A percentile compares a stretch with the other conserved stretches of the same genome.
Evolutionary conservation across 805 yeast genomes (phyloP).

Genomic region (Suhomyces sp.): DNA sequence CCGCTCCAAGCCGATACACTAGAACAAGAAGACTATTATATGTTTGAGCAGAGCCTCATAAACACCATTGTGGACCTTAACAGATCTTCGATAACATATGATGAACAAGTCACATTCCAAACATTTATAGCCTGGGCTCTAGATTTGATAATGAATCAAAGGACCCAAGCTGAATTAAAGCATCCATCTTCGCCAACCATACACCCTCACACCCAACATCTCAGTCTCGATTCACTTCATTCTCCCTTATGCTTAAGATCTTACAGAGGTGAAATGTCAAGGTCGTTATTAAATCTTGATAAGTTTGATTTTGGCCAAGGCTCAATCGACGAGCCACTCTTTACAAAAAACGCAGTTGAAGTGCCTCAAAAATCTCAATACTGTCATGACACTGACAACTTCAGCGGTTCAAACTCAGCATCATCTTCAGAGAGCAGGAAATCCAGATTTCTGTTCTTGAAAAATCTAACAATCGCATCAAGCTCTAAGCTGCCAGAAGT

Average conservation of each 20-base stretch:
- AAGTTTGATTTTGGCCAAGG: neutral
- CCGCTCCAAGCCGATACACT: neutral
- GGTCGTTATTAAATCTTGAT: neutral
- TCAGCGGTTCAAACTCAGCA: neutral
- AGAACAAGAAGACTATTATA: neutral
- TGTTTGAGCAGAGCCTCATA: neutral
- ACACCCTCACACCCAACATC: neutral
- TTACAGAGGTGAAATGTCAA: neutral
- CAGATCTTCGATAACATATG: neutral
- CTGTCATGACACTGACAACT: neutral
- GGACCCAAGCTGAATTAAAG: neutral
- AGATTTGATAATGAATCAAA: neutral
- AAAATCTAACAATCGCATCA: neutral
- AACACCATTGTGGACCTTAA: neutral
- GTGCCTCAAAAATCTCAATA: neutral
- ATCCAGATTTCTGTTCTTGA: neutral
- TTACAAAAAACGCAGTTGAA: neutral
- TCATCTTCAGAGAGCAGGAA: neutral
- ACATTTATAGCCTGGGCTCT: neutral
- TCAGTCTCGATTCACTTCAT: neutral
- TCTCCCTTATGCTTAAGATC: neutral
- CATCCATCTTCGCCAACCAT: neutral
- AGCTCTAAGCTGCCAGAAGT: neutral
- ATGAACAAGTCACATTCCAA: neutral
- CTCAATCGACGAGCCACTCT: neutral